Evolutionary conservation across 2,329 filamentous ascomycete genomes (phyloP).

Genomic region (Coniochaeta sp.): DNA sequence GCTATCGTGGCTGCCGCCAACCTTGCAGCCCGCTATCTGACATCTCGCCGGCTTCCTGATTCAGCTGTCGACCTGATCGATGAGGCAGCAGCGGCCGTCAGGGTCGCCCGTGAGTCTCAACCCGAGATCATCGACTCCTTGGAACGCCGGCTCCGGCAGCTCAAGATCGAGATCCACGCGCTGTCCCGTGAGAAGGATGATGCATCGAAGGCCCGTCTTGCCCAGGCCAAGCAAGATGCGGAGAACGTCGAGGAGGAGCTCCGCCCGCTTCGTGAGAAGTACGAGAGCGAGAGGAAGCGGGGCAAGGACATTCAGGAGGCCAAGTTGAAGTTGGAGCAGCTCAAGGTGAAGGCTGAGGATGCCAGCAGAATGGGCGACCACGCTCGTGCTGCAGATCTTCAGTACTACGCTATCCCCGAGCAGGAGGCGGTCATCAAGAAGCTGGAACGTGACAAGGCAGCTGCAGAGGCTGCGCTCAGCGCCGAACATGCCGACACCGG

Average conservation of each 20-base stretch:
- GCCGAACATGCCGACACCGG: slow-evolving; percentile 47
- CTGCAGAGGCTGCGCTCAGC: slow-evolving; percentile 65
- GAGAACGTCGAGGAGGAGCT: slow-evolving; percentile 93
- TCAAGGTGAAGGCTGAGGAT: slow-evolving; percentile 88
- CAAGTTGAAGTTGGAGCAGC: slow-evolving; percentile 87
- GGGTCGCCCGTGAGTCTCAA: slow-evolving; percentile 91
- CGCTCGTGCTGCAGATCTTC: slow-evolving; percentile 81
- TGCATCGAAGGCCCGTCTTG: slow-evolving; percentile 75
- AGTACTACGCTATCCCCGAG: slow-evolving; percentile 96
- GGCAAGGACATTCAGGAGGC: slow-evolving; percentile 89
- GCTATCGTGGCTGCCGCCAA: slow-evolving; percentile 89
- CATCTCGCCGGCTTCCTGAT: slow-evolving; percentile 81
- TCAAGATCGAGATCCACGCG: slow-evolving; percentile 96
- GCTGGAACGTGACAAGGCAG: slow-evolving; percentile 73
- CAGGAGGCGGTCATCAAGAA: slow-evolving; percentile 72
- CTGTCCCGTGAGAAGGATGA: slow-evolving; percentile 91
- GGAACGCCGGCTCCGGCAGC: slow-evolving; percentile 80
- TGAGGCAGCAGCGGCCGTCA: slow-evolving; percentile 92
- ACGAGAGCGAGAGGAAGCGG: slow-evolving; percentile 85
- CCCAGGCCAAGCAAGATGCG: slow-evolving; percentile 79
- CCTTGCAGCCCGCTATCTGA: slow-evolving; percentile 88
- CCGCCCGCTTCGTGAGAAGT: slow-evolving; percentile 86
- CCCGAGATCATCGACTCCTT: slow-evolving; percentile 93
- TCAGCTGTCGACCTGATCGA: slow-evolving; percentile 96
- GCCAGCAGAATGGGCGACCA: slow-evolving; percentile 84